A percentile compares a stretch with the other conserved stretches of the same genome.
These are phyloP conservation scores for Fusarium mundagurra DNA, from an alignment of 2,329 filamentous ascomycete genomes.

Conservation along the genomic window DNA sequence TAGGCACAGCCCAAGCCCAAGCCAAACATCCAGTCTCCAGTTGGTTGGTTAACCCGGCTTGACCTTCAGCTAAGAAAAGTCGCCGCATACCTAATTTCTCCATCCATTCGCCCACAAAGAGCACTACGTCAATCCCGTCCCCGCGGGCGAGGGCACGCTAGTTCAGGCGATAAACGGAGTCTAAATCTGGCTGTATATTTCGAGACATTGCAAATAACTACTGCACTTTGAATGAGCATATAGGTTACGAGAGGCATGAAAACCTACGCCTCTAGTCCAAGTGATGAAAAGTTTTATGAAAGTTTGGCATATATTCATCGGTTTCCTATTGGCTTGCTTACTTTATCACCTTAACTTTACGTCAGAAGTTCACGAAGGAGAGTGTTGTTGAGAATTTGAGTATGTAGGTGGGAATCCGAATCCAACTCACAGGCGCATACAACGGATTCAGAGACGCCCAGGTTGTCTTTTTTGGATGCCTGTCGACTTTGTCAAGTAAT, in stretches of 20 bases:
- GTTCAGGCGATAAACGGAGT: constrained; percentile 12
- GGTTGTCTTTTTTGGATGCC: too few species aligned
- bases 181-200: constrained; percentile 26
- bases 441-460: background rate
- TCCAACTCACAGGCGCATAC: background rate
- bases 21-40: constrained; percentile 10
- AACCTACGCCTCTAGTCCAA: background rate
- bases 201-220: constrained; percentile 11
- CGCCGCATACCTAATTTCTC: constrained; percentile 23
- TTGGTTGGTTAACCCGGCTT: constrained; percentile 18
- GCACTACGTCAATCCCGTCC: constrained; percentile 32
- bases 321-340: background rate
- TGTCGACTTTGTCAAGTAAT: background rate
- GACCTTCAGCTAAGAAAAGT: background rate
- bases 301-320: background rate
- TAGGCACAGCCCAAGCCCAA: constrained; percentile 6
- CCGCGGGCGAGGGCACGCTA: constrained; percentile 39
- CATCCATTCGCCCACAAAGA: constrained; percentile 23
- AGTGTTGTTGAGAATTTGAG: background rate
- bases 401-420: background rate
- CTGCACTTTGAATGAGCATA: background rate
- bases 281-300: background rate
- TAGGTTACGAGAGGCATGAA: background rate
- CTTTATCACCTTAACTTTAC: background rate
- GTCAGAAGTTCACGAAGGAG: background rate